Evolutionary conservation across 2,329 filamentous ascomycete genomes (phyloP), one percentile per base, ranked within the genome.

Genomic region (Reticulascus tulasneorum): DNA sequence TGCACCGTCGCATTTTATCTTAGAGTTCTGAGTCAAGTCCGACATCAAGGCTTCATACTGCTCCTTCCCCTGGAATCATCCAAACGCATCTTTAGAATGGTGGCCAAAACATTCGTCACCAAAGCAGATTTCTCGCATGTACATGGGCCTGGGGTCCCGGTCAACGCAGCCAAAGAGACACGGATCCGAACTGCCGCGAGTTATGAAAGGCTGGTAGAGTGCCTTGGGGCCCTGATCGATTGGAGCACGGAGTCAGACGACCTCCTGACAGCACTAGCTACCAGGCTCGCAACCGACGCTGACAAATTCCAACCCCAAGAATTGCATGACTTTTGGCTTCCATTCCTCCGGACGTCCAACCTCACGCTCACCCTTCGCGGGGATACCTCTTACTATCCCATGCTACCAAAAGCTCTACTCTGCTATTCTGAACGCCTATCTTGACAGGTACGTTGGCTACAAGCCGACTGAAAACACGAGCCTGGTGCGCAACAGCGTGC

Each of bases 321-420:
- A 9, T 49, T 57, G 11, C 23, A 44, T 3, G 9, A 4, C 2
- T 23, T 59, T 2, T 63, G 59, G 59, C 27, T 62, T 3, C 56
- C 55, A 2, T 47, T 60, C 9, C 38, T 62, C 3, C 47, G 30
- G 12, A 28, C 31, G 5, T 38, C 60, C 5, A 16, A 51, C 0
- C 5, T 15, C 7, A 6, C 40, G 5, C 37, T 56, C 18, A 31
- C 38, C 7, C 27, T 33, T 11, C 25, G 35, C 5, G 15, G n/a
- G 33, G 2, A 32, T 46, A 3, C 22, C 45, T 0, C 34, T 54
- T 6, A 29, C 35, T 9, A 36, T 34, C 0, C 38, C 42, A 7
- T 32, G 13, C 10, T 59, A 52, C 38, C 49, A 46, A 15, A 16
- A 43, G 7, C 37, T 60, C 11, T 57, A 52, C 15, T 39, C 46